Base-by-base conservation (phyloP, 305 asterid species). In the Rubia tinctorum region DNA sequence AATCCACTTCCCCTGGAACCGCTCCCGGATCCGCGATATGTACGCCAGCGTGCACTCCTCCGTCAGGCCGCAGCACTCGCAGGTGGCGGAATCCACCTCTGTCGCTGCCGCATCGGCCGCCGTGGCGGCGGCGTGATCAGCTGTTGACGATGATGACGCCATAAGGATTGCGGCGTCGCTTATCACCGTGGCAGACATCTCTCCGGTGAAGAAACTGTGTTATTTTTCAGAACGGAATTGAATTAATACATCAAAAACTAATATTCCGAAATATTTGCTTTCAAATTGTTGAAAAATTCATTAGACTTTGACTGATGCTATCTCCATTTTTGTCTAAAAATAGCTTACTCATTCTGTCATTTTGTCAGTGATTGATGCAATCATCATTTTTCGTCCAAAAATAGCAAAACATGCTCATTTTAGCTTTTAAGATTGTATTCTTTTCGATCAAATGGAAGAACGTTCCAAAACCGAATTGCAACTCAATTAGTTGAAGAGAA, bases 1-100 rank as follows among this genome's bases (percentile, higher is more conserved):
- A 23, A 94, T 83, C 98, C 98, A 94, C 82, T 93, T 91, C 13
- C 98, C 98, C 23, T 93, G 90, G 60, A 88, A 89, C 20, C 96
- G 82, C 68, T 85, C 86, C 5, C 97, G 91, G 47, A 90, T 86
- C 0, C 87, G 81, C 65, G 91, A 86, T 22, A 94, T 88, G 68
- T 94, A 94, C 3, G 86, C 82, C 65, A 75, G 77, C 42, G 98
- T 94, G 83, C 98, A 94, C 74, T 94, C 98, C 80, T 94, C 98
- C 15, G 86, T 86, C 22, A 94, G 85, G 45, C 98, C 97, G 76
- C 98, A 94, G 64, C 98, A 94, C 39, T 90, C 96, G 78, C 98
- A 93, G 68, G 78, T 85, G 0, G 88, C 96, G 68, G 80, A 87
- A 39, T 85, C 91, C 39, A 87, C 92, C 73, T 87, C 98, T n/a